Conservation (phyloP, 352 stramenopile genomes). For the Phytophthora ohioensis region DNA sequence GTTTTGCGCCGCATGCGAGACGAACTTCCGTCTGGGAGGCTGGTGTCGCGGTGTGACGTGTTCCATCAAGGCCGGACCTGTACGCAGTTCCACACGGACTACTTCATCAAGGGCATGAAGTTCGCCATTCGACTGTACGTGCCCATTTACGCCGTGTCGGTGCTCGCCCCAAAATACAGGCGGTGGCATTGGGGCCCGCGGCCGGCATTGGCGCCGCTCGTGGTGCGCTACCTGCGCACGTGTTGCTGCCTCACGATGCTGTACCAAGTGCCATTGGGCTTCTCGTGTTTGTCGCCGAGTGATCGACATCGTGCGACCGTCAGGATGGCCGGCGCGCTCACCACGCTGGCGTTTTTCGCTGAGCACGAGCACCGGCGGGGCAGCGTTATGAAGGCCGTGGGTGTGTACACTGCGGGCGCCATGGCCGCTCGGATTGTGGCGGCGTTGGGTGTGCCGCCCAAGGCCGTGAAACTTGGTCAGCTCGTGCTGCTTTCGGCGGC, state of each 20-base stretch:
- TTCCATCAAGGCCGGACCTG: slow-evolving; percentile 62
- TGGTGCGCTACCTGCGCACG: slow-evolving; percentile 64
- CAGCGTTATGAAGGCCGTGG: slow-evolving; percentile 66
- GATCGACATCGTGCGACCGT: slow-evolving; percentile 44
- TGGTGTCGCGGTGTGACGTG: slow-evolving; percentile 64
- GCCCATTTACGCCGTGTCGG: slow-evolving; percentile 71
- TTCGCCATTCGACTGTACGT: slow-evolving; percentile 61
- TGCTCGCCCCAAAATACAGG: slow-evolving; percentile 65
- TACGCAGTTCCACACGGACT: slow-evolving; percentile 51
- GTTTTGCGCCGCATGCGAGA: slow-evolving; percentile 62
- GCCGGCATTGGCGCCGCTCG: slow-evolving; percentile 43
- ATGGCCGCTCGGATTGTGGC: slow-evolving; percentile 40
- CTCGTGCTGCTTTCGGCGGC: slow-evolving; percentile 49
- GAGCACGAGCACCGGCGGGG: slow-evolving; percentile 64
- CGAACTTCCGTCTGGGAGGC: slow-evolving; percentile 51
- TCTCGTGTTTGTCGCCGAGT: slow-evolving; percentile 59
- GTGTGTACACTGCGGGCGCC: slow-evolving; percentile 58
- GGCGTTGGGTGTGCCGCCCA: slow-evolving; percentile 25
- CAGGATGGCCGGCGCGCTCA: slow-evolving; percentile 47
- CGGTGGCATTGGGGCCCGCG: slow-evolving; percentile 67
- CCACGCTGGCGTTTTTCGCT: slow-evolving; percentile 52
- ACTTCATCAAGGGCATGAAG: slow-evolving; percentile 50
- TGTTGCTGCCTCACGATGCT: slow-evolving; percentile 65
- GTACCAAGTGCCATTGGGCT: slow-evolving; percentile 63
- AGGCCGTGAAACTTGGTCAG: slow-evolving; percentile 42